phyloP scores from a whole-genome alignment of 495 filamentous ascomycete genomes.

The Oleoguttula mirabilis region DNA sequence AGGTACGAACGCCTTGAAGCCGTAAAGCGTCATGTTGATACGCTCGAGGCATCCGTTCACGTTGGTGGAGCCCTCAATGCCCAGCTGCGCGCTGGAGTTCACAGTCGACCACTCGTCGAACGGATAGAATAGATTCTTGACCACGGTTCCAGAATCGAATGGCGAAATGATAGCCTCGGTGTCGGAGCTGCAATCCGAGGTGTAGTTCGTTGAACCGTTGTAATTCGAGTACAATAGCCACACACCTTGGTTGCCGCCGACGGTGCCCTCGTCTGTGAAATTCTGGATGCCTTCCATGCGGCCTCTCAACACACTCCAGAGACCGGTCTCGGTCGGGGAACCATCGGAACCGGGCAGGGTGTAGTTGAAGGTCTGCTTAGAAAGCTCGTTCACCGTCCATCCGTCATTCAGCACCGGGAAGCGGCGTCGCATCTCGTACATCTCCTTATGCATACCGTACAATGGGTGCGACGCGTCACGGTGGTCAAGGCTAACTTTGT shows the following conservation, averaged over 20 bases:
- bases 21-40: conserved; percentile 44
- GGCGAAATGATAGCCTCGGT: conserved; percentile 44
- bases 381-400: conserved; percentile 46
- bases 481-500: conserved; percentile 49
- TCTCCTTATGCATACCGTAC: conserved; percentile 54
- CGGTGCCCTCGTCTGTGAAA: conserved; percentile 28
- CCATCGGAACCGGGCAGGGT: conserved; percentile 43
- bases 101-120: conserved; percentile 44
- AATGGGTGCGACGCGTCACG: conserved; percentile 57
- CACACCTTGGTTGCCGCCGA: conserved; percentile 42
- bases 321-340: conserved; percentile 48
- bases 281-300: conserved; percentile 41
- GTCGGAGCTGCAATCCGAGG: conserved; percentile 46
- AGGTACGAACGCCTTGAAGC: conserved; percentile 54
- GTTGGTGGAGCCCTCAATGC: conserved; percentile 34
- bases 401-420: conserved; percentile 55
- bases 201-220: conserved; percentile 43
- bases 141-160: conserved; percentile 42
- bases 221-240: conserved; percentile 61
- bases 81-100: conserved; percentile 27
- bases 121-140: conserved; percentile 57
- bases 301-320: conserved; percentile 53
- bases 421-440: conserved; percentile 49
- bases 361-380: conserved; percentile 44
- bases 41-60: conserved; percentile 46